Evolutionary conservation across 345 rosid species (phyloP).

Genomic region (Eucalyptus microcorys): DNA sequence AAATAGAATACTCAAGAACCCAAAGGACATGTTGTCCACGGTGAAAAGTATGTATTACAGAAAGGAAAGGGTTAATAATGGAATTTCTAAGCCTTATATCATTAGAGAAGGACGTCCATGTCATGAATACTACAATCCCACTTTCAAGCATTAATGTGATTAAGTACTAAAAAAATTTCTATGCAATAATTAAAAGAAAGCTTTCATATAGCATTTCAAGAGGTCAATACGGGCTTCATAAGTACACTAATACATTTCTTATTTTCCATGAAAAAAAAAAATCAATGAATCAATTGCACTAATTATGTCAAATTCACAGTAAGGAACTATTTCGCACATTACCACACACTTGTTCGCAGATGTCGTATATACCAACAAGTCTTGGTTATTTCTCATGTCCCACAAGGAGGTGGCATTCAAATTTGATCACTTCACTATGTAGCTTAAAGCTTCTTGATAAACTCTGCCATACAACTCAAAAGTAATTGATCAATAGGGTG

Average conservation of each 20-base stretch:
- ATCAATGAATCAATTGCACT: neutral
- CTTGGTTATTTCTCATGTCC: neutral
- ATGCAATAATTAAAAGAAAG: neutral
- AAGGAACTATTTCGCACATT: neutral
- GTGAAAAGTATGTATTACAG: neutral
- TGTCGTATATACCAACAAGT: neutral
- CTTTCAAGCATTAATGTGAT: neutral
- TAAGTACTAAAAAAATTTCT: too few relatives aligned
- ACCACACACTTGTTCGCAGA: neutral
- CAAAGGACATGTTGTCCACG: neutral
- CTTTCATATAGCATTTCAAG: neutral
- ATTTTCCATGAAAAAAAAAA: neutral
- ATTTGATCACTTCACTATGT: neutral
- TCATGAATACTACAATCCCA: neutral
- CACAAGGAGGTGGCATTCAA: neutral
- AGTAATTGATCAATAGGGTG: neutral
- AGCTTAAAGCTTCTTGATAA: neutral
- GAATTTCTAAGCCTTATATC: neutral
- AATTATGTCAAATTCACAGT: neutral
- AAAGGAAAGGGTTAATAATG: neutral
- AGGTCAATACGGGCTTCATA: neutral
- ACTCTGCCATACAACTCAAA: neutral
- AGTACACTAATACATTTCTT: neutral
- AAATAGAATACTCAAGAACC: neutral
- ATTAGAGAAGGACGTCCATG: neutral